Percentiles rank a stretch among this genome's conserved stretches.
phyloP scores from a whole-genome alignment of 257 asterid genomes.

The Primulina huaijiensis region DNA sequence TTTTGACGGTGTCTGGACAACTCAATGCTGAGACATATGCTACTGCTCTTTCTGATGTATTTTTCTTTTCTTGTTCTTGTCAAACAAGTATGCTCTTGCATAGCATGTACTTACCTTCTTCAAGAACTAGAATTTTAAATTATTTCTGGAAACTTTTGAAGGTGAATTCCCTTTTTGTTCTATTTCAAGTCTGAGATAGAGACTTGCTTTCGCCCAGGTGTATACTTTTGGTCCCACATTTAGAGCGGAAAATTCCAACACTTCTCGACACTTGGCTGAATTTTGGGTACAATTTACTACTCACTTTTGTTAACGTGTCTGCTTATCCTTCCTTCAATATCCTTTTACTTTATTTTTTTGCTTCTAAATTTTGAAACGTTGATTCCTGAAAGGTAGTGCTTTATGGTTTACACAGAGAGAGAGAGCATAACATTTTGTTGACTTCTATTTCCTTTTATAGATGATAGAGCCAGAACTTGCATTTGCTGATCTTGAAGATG shows the following conservation, averaged over 20 bases:
- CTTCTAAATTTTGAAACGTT: background rate
- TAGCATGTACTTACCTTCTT: background rate
- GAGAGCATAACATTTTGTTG: slow-evolving; percentile 17
- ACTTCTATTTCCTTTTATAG: slow-evolving; percentile 42
- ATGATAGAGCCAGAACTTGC: slow-evolving; percentile 99
- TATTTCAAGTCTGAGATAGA: slow-evolving; percentile 20
- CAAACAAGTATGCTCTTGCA: slow-evolving; percentile 11
- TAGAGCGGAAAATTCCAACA: slow-evolving; percentile 97
- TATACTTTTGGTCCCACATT: slow-evolving; percentile 99
- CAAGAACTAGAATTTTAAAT: background rate
- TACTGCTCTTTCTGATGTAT: slow-evolving; percentile 92
- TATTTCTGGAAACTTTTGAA: slow-evolving; percentile 19
- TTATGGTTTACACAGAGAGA: slow-evolving; percentile 14
- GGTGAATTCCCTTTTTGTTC: slow-evolving; percentile 10
- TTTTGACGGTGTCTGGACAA: slow-evolving; percentile 95
- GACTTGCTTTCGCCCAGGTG: slow-evolving; percentile 51
- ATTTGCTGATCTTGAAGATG: slow-evolving; percentile 95
- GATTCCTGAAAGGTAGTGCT: slow-evolving; percentile 4
- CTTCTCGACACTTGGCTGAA: slow-evolving; percentile 95
- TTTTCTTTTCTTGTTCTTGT: slow-evolving; percentile 17
- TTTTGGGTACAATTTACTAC: slow-evolving; percentile 65
- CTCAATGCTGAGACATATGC: slow-evolving; percentile 98
- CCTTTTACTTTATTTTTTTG: slow-evolving; percentile 14
- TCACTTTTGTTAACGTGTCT: background rate
- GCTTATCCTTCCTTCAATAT: slow-evolving; percentile 3